A percentile compares a stretch with the other conserved stretches of the same genome.
These are phyloP conservation scores for Suhomyces pyralidae DNA, from an alignment of 805 yeast species.

Conservation along the genomic window DNA sequence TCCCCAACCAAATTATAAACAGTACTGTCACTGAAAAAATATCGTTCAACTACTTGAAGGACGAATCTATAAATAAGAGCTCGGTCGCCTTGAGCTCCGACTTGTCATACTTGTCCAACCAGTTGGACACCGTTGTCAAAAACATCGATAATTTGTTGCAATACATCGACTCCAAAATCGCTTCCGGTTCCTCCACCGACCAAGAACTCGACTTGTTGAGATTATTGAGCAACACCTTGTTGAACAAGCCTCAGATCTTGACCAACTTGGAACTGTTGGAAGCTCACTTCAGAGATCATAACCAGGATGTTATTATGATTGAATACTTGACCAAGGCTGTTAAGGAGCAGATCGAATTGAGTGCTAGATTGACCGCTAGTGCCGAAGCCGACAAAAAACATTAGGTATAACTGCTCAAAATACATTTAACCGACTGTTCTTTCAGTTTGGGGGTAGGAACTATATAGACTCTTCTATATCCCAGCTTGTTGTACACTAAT, in stretches of 20 bases:
- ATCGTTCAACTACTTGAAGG: conserved; percentile 48
- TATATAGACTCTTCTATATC: neutral
- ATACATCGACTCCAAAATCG: conserved; percentile 42
- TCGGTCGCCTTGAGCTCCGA: conserved; percentile 28
- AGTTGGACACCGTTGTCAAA: conserved; percentile 44
- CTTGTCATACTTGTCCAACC: conserved; percentile 43
- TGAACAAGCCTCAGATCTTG: conserved; percentile 49
- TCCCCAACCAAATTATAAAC: conserved; percentile 62
- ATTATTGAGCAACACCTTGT: conserved; percentile 56
- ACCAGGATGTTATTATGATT: conserved; percentile 77
- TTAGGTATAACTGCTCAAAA: neutral
- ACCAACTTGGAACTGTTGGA: conserved; percentile 52
- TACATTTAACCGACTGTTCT: neutral
- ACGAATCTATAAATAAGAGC: conserved; percentile 28
- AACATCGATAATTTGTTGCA: conserved; percentile 49
- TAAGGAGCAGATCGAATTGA: conserved; percentile 78
- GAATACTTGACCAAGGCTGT: conserved; percentile 81
- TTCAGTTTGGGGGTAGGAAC: neutral
- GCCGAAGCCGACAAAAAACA: conserved; percentile 16
- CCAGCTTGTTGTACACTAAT: conserved; percentile 1
- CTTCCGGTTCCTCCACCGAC: conserved; percentile 38
- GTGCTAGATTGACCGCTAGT: conserved; percentile 56
- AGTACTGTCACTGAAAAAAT: conserved; percentile 52
- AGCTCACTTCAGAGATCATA: conserved; percentile 62
- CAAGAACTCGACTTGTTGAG: conserved; percentile 63